phyloP scores from a whole-genome alignment of 2,329 filamentous ascomycete genomes.

The Clonostachys chloroleuca region DNA sequence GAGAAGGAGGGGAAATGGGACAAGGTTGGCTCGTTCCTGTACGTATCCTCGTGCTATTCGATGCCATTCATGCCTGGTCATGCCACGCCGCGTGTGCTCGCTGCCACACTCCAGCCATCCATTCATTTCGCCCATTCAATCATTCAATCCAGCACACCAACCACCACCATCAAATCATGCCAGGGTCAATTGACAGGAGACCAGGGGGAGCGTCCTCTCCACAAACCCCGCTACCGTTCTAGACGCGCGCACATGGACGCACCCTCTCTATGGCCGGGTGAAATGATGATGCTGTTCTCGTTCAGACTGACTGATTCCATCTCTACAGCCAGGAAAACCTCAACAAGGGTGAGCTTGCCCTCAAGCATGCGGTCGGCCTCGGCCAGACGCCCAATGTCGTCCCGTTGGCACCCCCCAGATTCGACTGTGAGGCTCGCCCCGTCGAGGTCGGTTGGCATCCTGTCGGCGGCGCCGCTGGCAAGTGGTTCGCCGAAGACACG shows the following conservation, averaged over 20 bases:
- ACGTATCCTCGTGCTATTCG: slow-evolving; percentile 5
- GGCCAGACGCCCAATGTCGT: slow-evolving; percentile 22
- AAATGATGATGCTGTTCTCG: too few relatives aligned
- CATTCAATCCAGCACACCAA: too few relatives aligned
- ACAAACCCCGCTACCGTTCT: background rate
- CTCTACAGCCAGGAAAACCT: slow-evolving; percentile 20
- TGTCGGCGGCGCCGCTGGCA: slow-evolving; percentile 48
- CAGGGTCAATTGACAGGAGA: too few relatives aligned
- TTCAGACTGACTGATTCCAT: background rate
- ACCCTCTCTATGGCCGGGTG: too few relatives aligned
- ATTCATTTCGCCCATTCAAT: too few relatives aligned
- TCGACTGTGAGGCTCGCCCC: slow-evolving; percentile 20
- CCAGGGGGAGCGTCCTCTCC: background rate
- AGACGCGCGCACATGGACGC: too few relatives aligned
- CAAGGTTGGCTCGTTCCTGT: slow-evolving; percentile 24
- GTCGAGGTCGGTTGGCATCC: slow-evolving; percentile 57
- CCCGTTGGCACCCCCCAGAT: slow-evolving; percentile 15
- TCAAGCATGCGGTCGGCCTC: slow-evolving; percentile 26
- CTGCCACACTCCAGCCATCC: too few relatives aligned
- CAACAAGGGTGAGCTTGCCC: slow-evolving; percentile 24
- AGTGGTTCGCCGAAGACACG: slow-evolving; percentile 54
- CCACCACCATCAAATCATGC: too few relatives aligned
- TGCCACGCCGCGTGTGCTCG: too few relatives aligned
- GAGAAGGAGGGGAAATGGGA: slow-evolving; percentile 20
- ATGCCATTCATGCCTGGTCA: too few relatives aligned